Base-by-base conservation (phyloP, 352 stramenopile genomes). In the Phytophthora hybrid region DNA sequence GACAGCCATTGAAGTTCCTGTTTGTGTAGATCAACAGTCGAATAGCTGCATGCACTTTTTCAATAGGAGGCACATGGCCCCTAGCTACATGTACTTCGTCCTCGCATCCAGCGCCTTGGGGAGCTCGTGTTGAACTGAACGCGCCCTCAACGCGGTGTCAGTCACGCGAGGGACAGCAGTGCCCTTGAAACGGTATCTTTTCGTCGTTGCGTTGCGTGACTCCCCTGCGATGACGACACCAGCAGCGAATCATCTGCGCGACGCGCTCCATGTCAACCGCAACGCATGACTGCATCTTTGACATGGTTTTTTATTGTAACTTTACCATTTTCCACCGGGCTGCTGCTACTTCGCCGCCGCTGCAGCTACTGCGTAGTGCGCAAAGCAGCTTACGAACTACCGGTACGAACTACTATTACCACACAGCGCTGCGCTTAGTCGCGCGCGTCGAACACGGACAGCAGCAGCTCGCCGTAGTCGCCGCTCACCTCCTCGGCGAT, bases 401-500 rank as follows among this genome's bases (percentile, higher is more conserved):
- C 23, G 23, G 23, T 26, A 26, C 23, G 34, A 41, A 14, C 34
- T 16, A 16, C 34, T 41, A 41, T 41, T 41, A 41, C 34, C 34
- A 5, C 34, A 41, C 34, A 41, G 34, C 10, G 34, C 34, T 10
- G 9, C 34, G 32, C 51, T 65, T 78, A 78, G 59, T 78, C 71
- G 55, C 71, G 81, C 0, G 81, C 76, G 61, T 96, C 80, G 59
- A 93, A 83, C 19, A 96, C 76, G 11, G 78, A 76, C 46, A 93
- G 75, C 64, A 96, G 73, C 41, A 96, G 78, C 49, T 82, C 75
- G 31, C 89, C 85, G 78, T 81, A 93, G 77, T 94, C 82, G 62
- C 87, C 87, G 77, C 82, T 91, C 53, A 87, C 85, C 70, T 95
- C 88, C 54, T 76, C 74, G 69, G 87, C 79, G 74, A 96, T 94